Percentiles rank a stretch among this genome's conserved stretches.
Evolutionary conservation across 768 basidiomycete species (phyloP).

Genomic region (Suillus americanus): DNA sequence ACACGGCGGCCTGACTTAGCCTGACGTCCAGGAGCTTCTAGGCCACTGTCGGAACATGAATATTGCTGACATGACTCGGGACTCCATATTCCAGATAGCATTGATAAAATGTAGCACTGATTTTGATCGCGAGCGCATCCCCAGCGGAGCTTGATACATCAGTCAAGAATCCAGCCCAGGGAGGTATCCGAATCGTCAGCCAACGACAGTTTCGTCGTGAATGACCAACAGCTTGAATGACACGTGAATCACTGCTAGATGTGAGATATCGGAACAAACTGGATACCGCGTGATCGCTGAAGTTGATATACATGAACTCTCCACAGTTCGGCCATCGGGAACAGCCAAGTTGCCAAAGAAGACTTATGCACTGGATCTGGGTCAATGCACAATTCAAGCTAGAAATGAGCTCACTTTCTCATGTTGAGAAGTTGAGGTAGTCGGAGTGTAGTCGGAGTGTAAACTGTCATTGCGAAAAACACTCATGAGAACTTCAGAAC

Average conservation of each 20-base stretch:
- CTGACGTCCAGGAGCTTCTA: not conserved
- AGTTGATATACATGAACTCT: not conserved
- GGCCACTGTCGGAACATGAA: not conserved
- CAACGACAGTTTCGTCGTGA: not conserved
- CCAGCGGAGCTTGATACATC: constrained; percentile 68
- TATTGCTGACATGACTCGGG: not conserved
- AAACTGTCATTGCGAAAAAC: not conserved
- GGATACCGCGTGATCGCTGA: not conserved
- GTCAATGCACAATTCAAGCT: not conserved
- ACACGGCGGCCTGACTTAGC: not conserved
- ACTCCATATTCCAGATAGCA: not conserved
- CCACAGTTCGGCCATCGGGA: not conserved
- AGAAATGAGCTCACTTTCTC: not conserved
- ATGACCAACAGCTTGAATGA: not conserved
- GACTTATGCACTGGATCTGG: not conserved
- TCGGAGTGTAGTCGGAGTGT: not conserved
- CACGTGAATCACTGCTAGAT: not conserved
- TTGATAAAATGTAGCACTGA: constrained; percentile 45
- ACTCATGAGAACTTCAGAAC: not conserved
- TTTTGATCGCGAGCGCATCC: constrained; percentile 93
- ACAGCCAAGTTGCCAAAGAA: not conserved
- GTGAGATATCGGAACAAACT: not conserved
- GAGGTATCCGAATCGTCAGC: not conserved
- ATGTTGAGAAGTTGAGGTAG: not conserved
- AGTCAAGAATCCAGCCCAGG: not conserved